Percentiles rank a stretch among this genome's conserved stretches.
phyloP scores from a whole-genome alignment of 441 rosid species.

The Iberis amara region DNA sequence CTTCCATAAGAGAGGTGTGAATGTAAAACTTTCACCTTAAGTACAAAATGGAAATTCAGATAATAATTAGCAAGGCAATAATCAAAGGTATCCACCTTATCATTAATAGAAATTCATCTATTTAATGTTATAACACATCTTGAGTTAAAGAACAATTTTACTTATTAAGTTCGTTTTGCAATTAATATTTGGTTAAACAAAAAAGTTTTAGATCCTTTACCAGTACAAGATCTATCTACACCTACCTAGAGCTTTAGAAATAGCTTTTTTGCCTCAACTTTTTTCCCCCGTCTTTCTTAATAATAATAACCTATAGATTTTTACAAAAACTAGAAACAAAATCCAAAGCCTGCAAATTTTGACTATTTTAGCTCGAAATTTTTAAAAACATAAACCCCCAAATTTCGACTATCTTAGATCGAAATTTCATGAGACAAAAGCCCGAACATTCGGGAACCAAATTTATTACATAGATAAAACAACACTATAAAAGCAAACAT shows the following conservation, averaged over 20 bases:
- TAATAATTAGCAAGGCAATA: constrained; percentile 9
- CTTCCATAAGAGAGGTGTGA: constrained; percentile 25
- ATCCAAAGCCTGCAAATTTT: no score
- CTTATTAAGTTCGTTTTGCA: constrained; percentile 11
- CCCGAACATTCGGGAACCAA: no score
- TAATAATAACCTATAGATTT: no score
- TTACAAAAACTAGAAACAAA: no score
- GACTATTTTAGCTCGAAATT: no score
- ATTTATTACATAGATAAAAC: no score
- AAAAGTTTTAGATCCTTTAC: background rate
- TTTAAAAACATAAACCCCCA: no score
- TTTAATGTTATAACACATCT: constrained; percentile 8
- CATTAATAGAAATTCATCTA: constrained; percentile 13
- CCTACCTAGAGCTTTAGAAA: constrained; percentile 2
- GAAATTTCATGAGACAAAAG: no score
- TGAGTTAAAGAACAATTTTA: constrained; percentile 1
- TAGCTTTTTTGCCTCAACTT: background rate
- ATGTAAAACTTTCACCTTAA: constrained; percentile 12
- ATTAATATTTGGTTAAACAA: background rate
- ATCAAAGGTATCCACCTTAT: constrained; percentile 9
- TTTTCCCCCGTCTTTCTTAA: no score
- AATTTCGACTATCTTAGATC: no score
- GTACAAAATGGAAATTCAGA: background rate
- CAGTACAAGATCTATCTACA: constrained; percentile 8
- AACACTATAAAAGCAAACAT: no score